These are phyloP conservation scores for Mycena alexandri DNA, from an alignment of 768 basidiomycete genomes.

Conservation along the genomic window DNA sequence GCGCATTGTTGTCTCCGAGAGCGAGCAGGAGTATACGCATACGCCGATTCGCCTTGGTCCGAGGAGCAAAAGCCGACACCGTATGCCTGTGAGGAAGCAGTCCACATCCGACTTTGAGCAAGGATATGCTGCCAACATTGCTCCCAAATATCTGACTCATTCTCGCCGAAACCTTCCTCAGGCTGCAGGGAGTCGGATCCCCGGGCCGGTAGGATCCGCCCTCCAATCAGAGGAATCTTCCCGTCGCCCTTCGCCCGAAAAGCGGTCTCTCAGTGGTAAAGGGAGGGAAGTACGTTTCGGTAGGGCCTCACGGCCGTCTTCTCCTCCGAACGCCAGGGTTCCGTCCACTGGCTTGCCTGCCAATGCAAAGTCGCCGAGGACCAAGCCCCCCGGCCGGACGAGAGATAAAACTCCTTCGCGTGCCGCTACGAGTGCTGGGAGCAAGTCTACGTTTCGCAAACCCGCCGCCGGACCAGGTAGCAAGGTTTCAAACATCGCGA, in stretches of 20 bases:
- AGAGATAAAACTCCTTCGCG: slow-evolving; percentile 62
- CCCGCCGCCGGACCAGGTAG: slow-evolving; percentile 61
- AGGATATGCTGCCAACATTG: slow-evolving; percentile 93
- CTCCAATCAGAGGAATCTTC: slow-evolving; percentile 73
- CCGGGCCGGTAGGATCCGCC: slow-evolving; percentile 62
- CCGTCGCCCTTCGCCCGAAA: slow-evolving; percentile 81
- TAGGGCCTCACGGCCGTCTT: slow-evolving; percentile 51
- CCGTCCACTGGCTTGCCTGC: slow-evolving; percentile 44
- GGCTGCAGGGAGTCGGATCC: slow-evolving; percentile 60
- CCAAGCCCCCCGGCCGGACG: slow-evolving; percentile 54
- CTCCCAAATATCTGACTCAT: slow-evolving; percentile 77
- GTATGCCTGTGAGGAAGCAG: slow-evolving; percentile 62
- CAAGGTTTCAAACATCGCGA: slow-evolving; percentile 90
- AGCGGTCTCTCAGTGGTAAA: slow-evolving; percentile 57
- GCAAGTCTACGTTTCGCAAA: slow-evolving; percentile 69
- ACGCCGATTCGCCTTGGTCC: slow-evolving; percentile 53
- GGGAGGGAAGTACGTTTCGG: slow-evolving; percentile 57
- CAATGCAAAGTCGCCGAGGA: slow-evolving; percentile 45
- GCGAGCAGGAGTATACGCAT: slow-evolving; percentile 78
- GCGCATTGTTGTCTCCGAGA: slow-evolving; percentile 75
- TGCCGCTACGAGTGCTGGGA: slow-evolving; percentile 53
- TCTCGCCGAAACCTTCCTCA: slow-evolving; percentile 59
- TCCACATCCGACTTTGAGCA: slow-evolving; percentile 91
- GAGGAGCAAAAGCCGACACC: slow-evolving; percentile 66
- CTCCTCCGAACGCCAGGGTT: slow-evolving; percentile 50